Evolutionary conservation across 148 eudicot genomes (phyloP), one percentile per base, ranked within the genome.

Genomic region (Limonium bicolor): DNA sequence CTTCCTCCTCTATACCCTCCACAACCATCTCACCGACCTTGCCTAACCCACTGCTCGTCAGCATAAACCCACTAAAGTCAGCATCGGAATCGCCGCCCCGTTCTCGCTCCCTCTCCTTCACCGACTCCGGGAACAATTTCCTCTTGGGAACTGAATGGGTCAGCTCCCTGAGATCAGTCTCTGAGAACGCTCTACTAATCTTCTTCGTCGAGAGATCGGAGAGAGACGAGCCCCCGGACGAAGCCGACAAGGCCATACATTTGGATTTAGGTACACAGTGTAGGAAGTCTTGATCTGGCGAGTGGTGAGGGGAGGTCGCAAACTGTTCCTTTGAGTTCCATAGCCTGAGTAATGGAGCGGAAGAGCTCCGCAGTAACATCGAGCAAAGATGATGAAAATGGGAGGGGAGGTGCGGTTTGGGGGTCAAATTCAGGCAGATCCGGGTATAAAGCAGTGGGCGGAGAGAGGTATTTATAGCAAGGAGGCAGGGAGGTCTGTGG

Each of bases 311-410:
- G n/a, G 54, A 44, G 13, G 29, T 29, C 12, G 55, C 16, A 46
- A n/a, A n/a, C n/a, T n/a, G n/a, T n/a, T n/a, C n/a, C n/a, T 56
- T 40, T 7, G 51, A 52, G 1, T 44, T 11, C 64, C 60, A 53
- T 43, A 69, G 63, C 21, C 48, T 53, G 35, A 57, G 34, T 16
- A 49, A 40, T 4, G 73, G 68, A 6, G 67, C 5, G 4, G 73
- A 68, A 1, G 64, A 18, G 29, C 64, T 68, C 17, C 73, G 62
- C 11, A 68, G 56, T 15, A 62, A 27, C 73, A 68, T 68, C 44
- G 6, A 1, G 0, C 12, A 25, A 20, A 24, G 11, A 13, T 15
- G 16, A 5, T 7, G 2, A 14, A 9, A 36, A 2, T 15, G 7
- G 2, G 40, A 36, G 40, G 18, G 40, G 6, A 4, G 9, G n/a